These are phyloP conservation scores for Colletotrichum sp. DNA, from an alignment of 2,329 filamentous ascomycete genomes.

Conservation along the genomic window DNA sequence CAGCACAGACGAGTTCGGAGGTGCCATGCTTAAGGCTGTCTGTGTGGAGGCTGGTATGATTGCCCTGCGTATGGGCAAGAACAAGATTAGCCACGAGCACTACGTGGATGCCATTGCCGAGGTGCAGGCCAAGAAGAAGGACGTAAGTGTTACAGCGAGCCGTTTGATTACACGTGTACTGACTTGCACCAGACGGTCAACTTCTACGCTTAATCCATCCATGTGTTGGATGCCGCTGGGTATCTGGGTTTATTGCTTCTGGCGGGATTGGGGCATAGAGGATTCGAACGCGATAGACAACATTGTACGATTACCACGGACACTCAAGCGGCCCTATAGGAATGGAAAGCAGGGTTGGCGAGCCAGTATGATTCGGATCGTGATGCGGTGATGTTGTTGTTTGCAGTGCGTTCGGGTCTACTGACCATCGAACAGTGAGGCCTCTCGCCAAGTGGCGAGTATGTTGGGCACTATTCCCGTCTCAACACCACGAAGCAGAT, in stretches of 20 bases:
- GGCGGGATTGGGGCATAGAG: slow-evolving; percentile 20
- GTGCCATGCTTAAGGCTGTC: slow-evolving; percentile 96
- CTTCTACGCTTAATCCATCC: slow-evolving; percentile 51
- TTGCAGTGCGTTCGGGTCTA: not conserved
- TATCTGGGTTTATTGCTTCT: slow-evolving; percentile 16
- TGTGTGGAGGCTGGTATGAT: slow-evolving; percentile 99
- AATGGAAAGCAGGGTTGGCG: slow-evolving; percentile 17
- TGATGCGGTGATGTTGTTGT: not conserved
- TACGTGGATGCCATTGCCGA: slow-evolving; percentile 98
- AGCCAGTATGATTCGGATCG: not conserved
- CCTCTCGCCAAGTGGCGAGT: slow-evolving; percentile 17
- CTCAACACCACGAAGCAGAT: not conserved
- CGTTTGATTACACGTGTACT: slow-evolving; percentile 17
- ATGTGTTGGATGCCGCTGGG: slow-evolving; percentile 1
- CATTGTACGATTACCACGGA: slow-evolving; percentile 23
- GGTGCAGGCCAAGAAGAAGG: slow-evolving; percentile 96
- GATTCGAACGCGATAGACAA: slow-evolving; percentile 21
- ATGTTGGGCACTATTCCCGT: not conserved
- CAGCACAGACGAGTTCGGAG: slow-evolving; percentile 98
- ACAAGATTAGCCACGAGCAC: slow-evolving; percentile 97
- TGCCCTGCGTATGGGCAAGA: slow-evolving; percentile 89
- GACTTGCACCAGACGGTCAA: slow-evolving; percentile 56
- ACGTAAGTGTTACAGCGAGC: slow-evolving; percentile 53
- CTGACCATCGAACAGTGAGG: not conserved
- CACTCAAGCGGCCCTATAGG: slow-evolving; percentile 17